A percentile compares a stretch with the other conserved stretches of the same genome.
phyloP scores from a whole-genome alignment of 106 monocot species.

The Dioscorea zingiberensis region DNA sequence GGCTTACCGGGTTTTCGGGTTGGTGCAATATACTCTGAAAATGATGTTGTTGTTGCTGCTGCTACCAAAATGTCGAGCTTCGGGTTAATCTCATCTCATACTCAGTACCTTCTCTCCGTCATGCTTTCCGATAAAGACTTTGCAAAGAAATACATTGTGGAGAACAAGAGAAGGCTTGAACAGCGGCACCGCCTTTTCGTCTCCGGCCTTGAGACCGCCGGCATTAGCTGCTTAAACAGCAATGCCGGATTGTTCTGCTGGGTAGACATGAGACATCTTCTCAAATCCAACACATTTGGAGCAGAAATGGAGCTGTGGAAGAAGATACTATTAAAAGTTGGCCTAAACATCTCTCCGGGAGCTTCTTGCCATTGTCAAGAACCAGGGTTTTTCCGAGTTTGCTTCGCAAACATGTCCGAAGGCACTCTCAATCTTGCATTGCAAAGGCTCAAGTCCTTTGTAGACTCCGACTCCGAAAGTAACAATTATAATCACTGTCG shows the following conservation, averaged over 20 bases:
- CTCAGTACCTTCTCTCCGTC: constrained; percentile 66
- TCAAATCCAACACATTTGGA: constrained; percentile 25
- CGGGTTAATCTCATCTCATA: constrained; percentile 77
- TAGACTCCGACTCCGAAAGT: constrained; percentile 5
- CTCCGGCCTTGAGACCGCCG: constrained; percentile 28
- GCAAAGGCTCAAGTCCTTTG: constrained; percentile 34
- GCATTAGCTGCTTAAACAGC: constrained; percentile 56
- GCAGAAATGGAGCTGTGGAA: constrained; percentile 87
- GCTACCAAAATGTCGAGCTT: constrained; percentile 97
- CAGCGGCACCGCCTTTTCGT: constrained; percentile 42
- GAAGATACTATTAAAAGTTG: constrained; percentile 59
- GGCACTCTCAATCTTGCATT: constrained; percentile 58
- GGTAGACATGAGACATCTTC: constrained; percentile 79
- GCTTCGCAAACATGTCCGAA: constrained; percentile 76
- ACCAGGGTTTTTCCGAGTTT: constrained; percentile 85
- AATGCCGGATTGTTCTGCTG: constrained; percentile 82
- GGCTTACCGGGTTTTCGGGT: constrained; percentile 87
- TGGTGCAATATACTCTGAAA: constrained; percentile 74
- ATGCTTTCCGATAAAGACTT: constrained; percentile 67
- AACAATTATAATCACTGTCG: not conserved
- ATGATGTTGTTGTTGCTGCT: constrained; percentile 43
- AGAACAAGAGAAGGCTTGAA: constrained; percentile 57
- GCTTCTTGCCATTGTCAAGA: constrained; percentile 80
- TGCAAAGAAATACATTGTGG: constrained; percentile 33
- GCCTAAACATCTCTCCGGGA: constrained; percentile 77